Percentiles rank a stretch among this genome's conserved stretches.
Evolutionary conservation across 306 rosid species (phyloP).

Genomic region (Albizia julibrissin): DNA sequence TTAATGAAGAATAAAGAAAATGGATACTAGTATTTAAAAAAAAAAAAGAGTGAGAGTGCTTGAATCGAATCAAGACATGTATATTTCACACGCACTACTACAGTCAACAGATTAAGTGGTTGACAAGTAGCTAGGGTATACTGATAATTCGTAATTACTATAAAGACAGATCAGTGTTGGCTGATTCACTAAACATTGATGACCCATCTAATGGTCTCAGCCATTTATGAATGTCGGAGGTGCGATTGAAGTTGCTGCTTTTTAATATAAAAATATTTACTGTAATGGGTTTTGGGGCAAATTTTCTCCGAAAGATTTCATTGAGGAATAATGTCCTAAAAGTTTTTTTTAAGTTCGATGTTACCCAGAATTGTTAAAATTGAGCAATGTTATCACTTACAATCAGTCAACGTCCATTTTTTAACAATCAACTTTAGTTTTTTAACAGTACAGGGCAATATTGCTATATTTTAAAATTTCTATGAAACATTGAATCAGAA

Average conservation of each 20-base stretch:
- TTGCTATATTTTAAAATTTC: too few relatives aligned
- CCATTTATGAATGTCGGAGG: slow-evolving; percentile 2
- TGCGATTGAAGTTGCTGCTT: not conserved
- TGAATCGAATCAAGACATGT: slow-evolving; percentile 22
- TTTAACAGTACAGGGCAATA: too few relatives aligned
- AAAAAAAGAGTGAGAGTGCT: not conserved
- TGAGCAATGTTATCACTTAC: too few relatives aligned
- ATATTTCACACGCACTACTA: not conserved
- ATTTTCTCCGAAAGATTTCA: too few relatives aligned
- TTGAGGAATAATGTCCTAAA: too few relatives aligned
- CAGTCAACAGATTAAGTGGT: slow-evolving; percentile 2
- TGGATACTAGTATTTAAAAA: not conserved
- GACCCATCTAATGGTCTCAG: slow-evolving; percentile 13
- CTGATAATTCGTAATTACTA: slow-evolving; percentile 10
- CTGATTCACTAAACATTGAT: slow-evolving; percentile 13
- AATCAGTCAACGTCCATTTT: too few relatives aligned
- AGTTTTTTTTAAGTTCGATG: too few relatives aligned
- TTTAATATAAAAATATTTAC: not conserved
- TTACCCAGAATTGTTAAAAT: too few relatives aligned
- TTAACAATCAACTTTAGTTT: too few relatives aligned
- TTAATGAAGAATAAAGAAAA: not conserved
- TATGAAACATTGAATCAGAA: too few relatives aligned
- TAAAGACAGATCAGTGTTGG: slow-evolving; percentile 26
- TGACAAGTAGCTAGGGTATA: slow-evolving; percentile 32
- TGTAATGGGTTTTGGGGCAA: too few relatives aligned